phyloP scores from a whole-genome alignment of 169 alveolate species.

The Plasmodium gallinaceum region DNA sequence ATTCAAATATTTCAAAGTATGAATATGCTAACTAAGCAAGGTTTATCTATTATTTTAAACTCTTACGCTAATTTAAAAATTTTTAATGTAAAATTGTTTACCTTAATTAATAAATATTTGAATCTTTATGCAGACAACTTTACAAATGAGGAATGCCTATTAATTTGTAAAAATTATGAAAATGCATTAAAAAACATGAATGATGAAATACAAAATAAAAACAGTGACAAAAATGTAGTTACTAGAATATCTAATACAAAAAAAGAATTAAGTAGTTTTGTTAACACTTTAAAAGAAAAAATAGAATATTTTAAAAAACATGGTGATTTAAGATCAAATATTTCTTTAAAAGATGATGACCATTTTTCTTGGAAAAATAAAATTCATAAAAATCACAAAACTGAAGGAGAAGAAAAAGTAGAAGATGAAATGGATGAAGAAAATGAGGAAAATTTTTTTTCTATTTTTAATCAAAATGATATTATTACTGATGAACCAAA shows the following conservation, averaged over 20 bases:
- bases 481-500: conserved; percentile 19
- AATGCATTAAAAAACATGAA: conserved; percentile 27
- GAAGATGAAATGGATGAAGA: conserved; percentile 25
- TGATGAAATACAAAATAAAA: conserved; percentile 1
- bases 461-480: conserved; percentile 63
- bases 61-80: conserved; percentile 61
- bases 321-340: background rate
- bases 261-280: conserved; percentile 39
- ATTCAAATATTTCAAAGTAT: conserved; percentile 65
- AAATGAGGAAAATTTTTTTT: conserved; percentile 43
- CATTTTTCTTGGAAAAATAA: too few relatives aligned
- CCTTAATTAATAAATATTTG: conserved; percentile 52
- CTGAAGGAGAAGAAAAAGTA: background rate
- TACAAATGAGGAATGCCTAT: conserved; percentile 31
- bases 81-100: conserved; percentile 57
- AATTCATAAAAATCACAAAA: background rate
- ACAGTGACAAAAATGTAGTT: background rate
- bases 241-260: conserved; percentile 22
- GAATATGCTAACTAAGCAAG: conserved; percentile 63
- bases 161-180: conserved; percentile 44
- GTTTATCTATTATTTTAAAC: conserved; percentile 41
- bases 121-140: conserved; percentile 40
- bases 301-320: conserved; percentile 9
- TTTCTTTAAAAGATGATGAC: background rate
- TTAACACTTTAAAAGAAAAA: conserved; percentile 16